Evolutionary conservation across 106 monocot species (phyloP).

Genomic region (Allium fistulosum): DNA sequence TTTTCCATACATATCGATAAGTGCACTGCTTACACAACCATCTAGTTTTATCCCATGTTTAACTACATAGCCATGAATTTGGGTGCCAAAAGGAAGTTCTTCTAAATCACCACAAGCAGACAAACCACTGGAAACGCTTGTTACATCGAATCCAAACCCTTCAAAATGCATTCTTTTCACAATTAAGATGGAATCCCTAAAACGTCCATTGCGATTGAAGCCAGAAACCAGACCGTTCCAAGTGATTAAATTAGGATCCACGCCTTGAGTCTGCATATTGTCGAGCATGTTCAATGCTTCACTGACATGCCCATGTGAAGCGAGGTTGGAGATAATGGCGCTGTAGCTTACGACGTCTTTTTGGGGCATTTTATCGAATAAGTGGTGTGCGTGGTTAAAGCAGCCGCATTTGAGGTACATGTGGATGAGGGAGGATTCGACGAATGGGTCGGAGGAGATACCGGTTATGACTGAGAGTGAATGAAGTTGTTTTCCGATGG

Average conservation of each 20-base stretch:
- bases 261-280: constrained; percentile 26
- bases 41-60: constrained; percentile 33
- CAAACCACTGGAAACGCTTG: constrained; percentile 44
- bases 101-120: constrained; percentile 36
- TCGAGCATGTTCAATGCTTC: constrained; percentile 19
- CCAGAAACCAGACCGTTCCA: constrained; percentile 79
- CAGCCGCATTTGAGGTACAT: constrained; percentile 44
- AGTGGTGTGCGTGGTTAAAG: constrained; percentile 17
- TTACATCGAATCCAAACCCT: constrained; percentile 34
- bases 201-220: constrained; percentile 31
- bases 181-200: constrained; percentile 16
- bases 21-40: constrained; percentile 39
- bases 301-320: constrained; percentile 19
- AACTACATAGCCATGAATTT: constrained; percentile 43
- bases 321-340: constrained; percentile 32
- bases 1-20: constrained; percentile 71
- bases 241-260: constrained; percentile 49
- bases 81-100: constrained; percentile 27
- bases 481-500: constrained; percentile 35
- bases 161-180: constrained; percentile 37
- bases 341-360: constrained; percentile 46
- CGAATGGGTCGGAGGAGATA: constrained; percentile 29
- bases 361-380: constrained; percentile 49
- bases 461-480: constrained; percentile 23
- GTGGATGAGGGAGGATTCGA: constrained; percentile 57